Conservation (phyloP, 176 grass and related monocot genomes). For the Juncus inflexus region DNA sequence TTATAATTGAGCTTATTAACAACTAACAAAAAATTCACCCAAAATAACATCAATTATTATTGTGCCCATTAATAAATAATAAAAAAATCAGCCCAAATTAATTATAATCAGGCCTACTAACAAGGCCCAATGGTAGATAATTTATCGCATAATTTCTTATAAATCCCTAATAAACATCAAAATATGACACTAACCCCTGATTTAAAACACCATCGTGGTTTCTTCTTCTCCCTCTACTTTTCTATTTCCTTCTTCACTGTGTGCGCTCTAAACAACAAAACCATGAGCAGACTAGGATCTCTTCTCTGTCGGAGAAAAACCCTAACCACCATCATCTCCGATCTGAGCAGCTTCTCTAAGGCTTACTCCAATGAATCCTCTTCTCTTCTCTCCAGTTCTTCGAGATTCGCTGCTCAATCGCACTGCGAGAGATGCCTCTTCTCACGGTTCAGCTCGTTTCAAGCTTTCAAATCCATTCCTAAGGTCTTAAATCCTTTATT, state of each 20-base stretch:
- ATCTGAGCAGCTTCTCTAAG: constrained; percentile 26
- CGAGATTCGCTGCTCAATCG: constrained; percentile 17
- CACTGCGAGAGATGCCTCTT: constrained; percentile 20
- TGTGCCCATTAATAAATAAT: no score
- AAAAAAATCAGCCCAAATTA: no score
- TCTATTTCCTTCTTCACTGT: neutral
- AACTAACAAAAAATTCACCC: no score
- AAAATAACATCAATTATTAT: no score
- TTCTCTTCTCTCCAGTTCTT: constrained; percentile 19
- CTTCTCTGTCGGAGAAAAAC: constrained; percentile 60
- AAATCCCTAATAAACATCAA: no score
- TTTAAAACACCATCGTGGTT: neutral
- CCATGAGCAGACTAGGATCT: constrained; percentile 31
- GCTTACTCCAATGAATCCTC: constrained; percentile 6
- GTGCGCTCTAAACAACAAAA: neutral
- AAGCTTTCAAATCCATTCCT: constrained; percentile 43
- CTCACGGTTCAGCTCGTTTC: constrained; percentile 37
- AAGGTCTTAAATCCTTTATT: constrained; percentile 22
- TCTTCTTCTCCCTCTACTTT: neutral
- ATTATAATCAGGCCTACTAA: no score
- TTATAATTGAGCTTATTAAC: no score
- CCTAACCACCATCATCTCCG: constrained; percentile 24
- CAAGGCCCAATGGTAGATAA: no score
- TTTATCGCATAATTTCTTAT: no score
- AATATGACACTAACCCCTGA: no score